Conservation (phyloP, 2,329 filamentous ascomycete species). For the Pseudovirgaria hyperparasitica region DNA sequence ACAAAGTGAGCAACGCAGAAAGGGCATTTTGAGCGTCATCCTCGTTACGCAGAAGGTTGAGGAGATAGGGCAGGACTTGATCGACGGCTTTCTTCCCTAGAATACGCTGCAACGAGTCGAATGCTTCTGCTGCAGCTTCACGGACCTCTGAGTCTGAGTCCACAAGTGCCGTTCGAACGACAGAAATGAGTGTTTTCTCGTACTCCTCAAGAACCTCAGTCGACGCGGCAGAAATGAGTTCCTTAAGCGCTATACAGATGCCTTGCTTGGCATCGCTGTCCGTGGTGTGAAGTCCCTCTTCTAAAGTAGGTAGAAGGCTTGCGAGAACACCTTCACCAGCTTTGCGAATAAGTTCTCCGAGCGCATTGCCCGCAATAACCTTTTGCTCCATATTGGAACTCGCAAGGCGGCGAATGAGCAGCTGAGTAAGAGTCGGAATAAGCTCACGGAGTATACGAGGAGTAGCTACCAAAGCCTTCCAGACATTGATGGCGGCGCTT, state of each 20-base stretch:
- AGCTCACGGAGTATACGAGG: slow-evolving; percentile 90
- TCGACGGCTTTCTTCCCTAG: slow-evolving; percentile 91
- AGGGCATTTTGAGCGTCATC: slow-evolving; percentile 84
- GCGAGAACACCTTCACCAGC: slow-evolving; percentile 88
- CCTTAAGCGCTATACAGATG: slow-evolving; percentile 90
- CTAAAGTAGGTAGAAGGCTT: slow-evolving; percentile 77
- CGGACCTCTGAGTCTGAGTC: slow-evolving; percentile 82
- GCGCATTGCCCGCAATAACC: slow-evolving; percentile 91
- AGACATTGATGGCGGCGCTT: slow-evolving; percentile 78
- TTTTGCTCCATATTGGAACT: slow-evolving; percentile 98
- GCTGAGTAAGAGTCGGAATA: slow-evolving; percentile 84
- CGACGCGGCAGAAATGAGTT: slow-evolving; percentile 81
- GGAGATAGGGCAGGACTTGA: slow-evolving; percentile 83
- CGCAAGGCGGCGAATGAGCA: slow-evolving; percentile 85
- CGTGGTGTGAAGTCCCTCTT: slow-evolving; percentile 80
- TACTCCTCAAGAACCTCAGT: slow-evolving; percentile 84
- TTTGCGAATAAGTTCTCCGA: slow-evolving; percentile 93
- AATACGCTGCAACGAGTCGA: slow-evolving; percentile 87
- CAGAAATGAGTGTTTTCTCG: slow-evolving; percentile 87
- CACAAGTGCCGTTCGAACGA: slow-evolving; percentile 83
- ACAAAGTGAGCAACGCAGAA: slow-evolving; percentile 79
- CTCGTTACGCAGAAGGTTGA: slow-evolving; percentile 77
- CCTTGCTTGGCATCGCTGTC: slow-evolving; percentile 92
- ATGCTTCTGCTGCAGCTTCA: slow-evolving; percentile 92
- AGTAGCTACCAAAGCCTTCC: slow-evolving; percentile 91